Percentiles rank a stretch among this genome's conserved stretches.
These are phyloP conservation scores for Trapa bicornis DNA, from an alignment of 345 rosid species.

Conservation along the genomic window DNA sequence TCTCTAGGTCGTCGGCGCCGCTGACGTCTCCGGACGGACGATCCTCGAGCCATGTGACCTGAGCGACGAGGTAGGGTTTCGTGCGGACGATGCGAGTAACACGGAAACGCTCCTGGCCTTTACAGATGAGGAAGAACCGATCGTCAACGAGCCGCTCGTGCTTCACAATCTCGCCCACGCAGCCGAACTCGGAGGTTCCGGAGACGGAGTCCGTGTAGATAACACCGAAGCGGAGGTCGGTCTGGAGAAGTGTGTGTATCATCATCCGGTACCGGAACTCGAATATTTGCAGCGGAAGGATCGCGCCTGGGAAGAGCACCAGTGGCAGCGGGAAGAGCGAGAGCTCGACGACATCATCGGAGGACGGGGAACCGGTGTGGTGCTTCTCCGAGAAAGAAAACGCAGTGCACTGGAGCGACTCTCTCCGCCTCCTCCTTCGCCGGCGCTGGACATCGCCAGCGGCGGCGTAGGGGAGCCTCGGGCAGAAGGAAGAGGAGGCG, in stretches of 20 bases:
- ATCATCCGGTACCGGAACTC: conserved; percentile 95
- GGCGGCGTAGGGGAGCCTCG: conserved; percentile 5
- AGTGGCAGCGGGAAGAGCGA: conserved; percentile 85
- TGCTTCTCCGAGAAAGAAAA: conserved; percentile 44
- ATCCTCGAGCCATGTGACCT: conserved; percentile 89
- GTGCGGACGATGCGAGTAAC: conserved; percentile 53
- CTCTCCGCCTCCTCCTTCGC: conserved; percentile 11
- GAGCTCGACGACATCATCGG: conserved; percentile 61
- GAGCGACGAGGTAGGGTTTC: conserved; percentile 77
- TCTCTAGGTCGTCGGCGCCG: conserved; percentile 45
- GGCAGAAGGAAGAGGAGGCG: conserved; percentile 25
- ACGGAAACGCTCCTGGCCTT: conserved; percentile 91
- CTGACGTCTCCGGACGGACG: conserved; percentile 55
- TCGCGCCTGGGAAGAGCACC: conserved; percentile 94
- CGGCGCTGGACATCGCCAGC: neutral
- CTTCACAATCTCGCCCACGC: conserved; percentile 83
- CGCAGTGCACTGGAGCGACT: conserved; percentile 31
- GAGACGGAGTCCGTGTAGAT: conserved; percentile 60
- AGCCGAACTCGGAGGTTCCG: conserved; percentile 66
- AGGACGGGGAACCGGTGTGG: conserved; percentile 30
- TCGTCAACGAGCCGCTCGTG: conserved; percentile 86
- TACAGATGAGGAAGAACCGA: conserved; percentile 71
- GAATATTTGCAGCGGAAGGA: conserved; percentile 93
- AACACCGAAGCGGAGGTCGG: conserved; percentile 86
- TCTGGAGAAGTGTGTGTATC: conserved; percentile 91